These are phyloP conservation scores for Cutaneotrichosporon spelunceum DNA, from an alignment of 1,284 basidiomycete genomes.

Conservation along the genomic window DNA sequence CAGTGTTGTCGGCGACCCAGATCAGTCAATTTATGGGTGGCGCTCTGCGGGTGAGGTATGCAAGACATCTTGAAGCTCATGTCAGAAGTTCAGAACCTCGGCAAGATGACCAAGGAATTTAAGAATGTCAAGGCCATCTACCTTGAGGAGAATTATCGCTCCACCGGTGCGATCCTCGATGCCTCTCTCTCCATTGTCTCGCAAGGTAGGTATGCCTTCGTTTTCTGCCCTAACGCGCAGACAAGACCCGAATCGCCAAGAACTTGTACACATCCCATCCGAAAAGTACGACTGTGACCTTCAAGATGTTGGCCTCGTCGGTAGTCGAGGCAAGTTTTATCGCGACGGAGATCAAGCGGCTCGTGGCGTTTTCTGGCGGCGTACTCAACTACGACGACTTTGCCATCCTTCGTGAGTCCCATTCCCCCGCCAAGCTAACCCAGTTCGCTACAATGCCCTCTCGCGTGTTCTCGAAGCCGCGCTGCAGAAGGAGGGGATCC, in stretches of 20 bases:
- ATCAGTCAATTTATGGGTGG: constrained; percentile 92
- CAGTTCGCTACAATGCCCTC: constrained; percentile 79
- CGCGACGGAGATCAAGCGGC: constrained; percentile 73
- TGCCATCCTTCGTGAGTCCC: constrained; percentile 68
- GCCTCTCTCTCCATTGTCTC: constrained; percentile 74
- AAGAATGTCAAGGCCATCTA: constrained; percentile 64
- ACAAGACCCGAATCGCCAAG: constrained; percentile 65
- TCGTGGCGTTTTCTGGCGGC: constrained; percentile 70
- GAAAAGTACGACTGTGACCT: constrained; percentile 58
- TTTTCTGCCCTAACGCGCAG: constrained; percentile 15
- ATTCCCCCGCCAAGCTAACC: neutral
- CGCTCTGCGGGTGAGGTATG: constrained; percentile 60
- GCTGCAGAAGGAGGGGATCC: constrained; percentile 73
- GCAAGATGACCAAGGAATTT: constrained; percentile 73
- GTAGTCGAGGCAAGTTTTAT: constrained; percentile 66
- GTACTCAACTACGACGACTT: constrained; percentile 72
- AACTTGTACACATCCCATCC: constrained; percentile 71
- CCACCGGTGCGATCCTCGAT: constrained; percentile 71
- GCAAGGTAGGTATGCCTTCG: constrained; percentile 59
- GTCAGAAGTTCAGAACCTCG: constrained; percentile 68
- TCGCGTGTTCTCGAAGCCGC: constrained; percentile 74
- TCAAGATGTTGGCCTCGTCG: constrained; percentile 43
- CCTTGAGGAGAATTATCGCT: constrained; percentile 84
- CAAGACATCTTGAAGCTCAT: constrained; percentile 9
- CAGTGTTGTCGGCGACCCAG: constrained; percentile 86